Base-by-base conservation (phyloP, 75 land plant species). In the Pinus tabuliformis region DNA sequence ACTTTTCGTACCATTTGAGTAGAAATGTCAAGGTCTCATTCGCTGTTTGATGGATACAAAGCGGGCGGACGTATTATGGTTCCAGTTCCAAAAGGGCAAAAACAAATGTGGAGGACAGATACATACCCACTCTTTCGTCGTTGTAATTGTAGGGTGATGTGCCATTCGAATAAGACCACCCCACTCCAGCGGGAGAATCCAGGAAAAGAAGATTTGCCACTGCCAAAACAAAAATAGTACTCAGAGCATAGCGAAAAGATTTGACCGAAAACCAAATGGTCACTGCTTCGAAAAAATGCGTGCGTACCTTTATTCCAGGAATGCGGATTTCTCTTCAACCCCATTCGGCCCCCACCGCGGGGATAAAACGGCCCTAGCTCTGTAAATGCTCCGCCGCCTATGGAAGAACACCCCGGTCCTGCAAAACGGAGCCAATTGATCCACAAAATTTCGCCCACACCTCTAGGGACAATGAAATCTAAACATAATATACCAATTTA, bases 321-420 rank as follows among this genome's bases (percentile, higher is more conserved):
- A 56, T 79, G 68, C 6, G 60, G 77, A 73, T 83, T 85, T 17
- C 17, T 28, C 22, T 33, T 56, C n/a, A 83, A 63, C 22, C 86
- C 86, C 42, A 30, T 66, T 37, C 36, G 49, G 4, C 30, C 21
- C 52, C 17, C 11, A 21, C 52, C 60, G 28, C 63, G 18, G 5
- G 85, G 73, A 45, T 63, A 77, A 68, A 85, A 85, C 12, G 86
- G 86, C 6, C 86, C 86, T 5, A 85, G 77, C 65, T 85, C 86
- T 1, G 86, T 74, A 17, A 85, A 78, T 9, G 86, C 82, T 36
- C 86, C 86, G 16, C 86, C 86, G 21, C 86, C 86, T 21, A 85
- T 58, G 2, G 86, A 85, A 20, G 86, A 85, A 73, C 86, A 85
- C 17, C 86, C 86, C 24, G 86, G 86, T 37, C 86, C 86, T 85